These are phyloP conservation scores for Cryptococcus floricola DNA, from an alignment of 1,284 basidiomycete species.

Conservation along the genomic window DNA sequence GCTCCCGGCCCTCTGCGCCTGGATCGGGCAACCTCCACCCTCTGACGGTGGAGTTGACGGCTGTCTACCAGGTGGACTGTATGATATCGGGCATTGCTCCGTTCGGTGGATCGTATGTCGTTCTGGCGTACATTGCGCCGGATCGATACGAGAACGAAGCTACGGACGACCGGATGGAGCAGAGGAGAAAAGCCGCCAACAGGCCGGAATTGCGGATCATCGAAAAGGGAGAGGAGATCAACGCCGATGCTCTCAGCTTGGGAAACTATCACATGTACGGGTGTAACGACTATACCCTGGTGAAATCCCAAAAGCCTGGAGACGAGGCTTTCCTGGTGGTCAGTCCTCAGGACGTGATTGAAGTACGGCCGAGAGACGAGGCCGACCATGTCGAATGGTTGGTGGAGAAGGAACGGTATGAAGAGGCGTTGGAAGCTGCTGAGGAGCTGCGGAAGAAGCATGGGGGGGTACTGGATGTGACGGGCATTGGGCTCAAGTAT, in stretches of 20 bases:
- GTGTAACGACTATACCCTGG: constrained; percentile 87
- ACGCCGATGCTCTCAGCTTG: constrained; percentile 78
- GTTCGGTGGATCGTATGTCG: constrained; percentile 68
- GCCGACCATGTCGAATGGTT: constrained; percentile 92
- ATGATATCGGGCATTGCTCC: constrained; percentile 90
- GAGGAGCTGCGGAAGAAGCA: constrained; percentile 58
- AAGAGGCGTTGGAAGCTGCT: constrained; percentile 82
- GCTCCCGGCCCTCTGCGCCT: constrained; percentile 53
- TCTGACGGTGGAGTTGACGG: constrained; percentile 71
- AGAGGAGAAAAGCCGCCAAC: constrained; percentile 74
- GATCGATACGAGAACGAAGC: constrained; percentile 58
- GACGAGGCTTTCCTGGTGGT: constrained; percentile 65
- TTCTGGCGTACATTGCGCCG: constrained; percentile 67
- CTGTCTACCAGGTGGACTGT: constrained; percentile 89
- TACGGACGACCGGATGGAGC: constrained; percentile 64
- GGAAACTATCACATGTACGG: constrained; percentile 75
- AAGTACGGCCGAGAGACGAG: constrained; percentile 79
- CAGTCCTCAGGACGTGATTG: constrained; percentile 78
- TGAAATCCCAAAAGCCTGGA: constrained; percentile 41
- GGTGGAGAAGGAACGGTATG: constrained; percentile 76
- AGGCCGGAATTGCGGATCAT: constrained; percentile 91
- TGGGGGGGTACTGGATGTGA: constrained; percentile 57
- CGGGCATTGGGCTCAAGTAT: constrained; percentile 76
- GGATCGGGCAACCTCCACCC: constrained; percentile 24
- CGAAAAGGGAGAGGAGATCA: constrained; percentile 84